Evolutionary conservation across 345 rosid genomes (phyloP).

Genomic region (Kernera saxatilis): DNA sequence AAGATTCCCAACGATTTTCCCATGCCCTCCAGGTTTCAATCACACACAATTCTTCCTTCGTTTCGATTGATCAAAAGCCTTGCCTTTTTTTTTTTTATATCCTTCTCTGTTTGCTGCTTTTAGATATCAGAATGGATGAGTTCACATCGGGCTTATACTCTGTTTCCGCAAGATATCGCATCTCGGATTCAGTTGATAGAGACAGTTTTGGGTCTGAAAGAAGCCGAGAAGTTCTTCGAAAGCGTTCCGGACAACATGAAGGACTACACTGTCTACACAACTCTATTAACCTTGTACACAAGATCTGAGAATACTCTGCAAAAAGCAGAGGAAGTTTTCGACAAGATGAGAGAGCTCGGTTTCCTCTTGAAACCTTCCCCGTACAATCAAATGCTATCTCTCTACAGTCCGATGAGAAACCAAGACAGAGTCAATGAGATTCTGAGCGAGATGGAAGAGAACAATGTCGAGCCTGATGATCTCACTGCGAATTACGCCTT

Average conservation of each 20-base stretch:
- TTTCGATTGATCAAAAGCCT: neutral
- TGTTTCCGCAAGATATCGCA: slow-evolving; percentile 2
- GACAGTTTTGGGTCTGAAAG: slow-evolving; percentile 8
- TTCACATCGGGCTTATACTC: neutral
- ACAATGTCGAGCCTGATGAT: neutral
- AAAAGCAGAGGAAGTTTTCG: neutral
- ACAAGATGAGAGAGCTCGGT: slow-evolving; percentile 1
- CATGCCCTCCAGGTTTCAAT: slow-evolving; percentile 14
- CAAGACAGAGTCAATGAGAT: neutral
- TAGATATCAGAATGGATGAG: slow-evolving; percentile 17
- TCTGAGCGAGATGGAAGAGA: slow-evolving; percentile 15
- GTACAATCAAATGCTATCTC: neutral
- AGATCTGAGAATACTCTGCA: neutral
- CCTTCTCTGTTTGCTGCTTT: neutral
- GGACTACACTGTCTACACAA: slow-evolving; percentile 11
- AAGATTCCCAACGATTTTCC: neutral
- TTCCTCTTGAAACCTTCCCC: slow-evolving; percentile 9
- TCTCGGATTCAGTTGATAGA: neutral
- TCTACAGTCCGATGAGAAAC: neutral
- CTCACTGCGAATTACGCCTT: neutral
- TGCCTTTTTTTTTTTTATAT: neutral
- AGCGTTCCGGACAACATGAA: neutral
- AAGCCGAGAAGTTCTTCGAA: slow-evolving; percentile 14
- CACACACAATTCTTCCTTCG: neutral
- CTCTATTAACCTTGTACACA: slow-evolving; percentile 1